Base-by-base conservation (phyloP, 306 rosid species). In the Alnus glutinosa region DNA sequence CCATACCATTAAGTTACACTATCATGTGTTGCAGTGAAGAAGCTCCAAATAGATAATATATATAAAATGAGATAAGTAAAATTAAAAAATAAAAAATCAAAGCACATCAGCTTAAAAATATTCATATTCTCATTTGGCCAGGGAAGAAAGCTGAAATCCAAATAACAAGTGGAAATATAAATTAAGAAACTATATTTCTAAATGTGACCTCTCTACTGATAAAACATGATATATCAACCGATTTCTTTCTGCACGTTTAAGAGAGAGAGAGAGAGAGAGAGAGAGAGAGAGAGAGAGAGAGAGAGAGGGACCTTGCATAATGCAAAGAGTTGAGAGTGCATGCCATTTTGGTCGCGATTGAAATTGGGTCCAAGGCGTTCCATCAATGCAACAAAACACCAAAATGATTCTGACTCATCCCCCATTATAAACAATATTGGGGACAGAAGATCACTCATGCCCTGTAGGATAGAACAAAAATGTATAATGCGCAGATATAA, bases 261-360 rank as follows among this genome's bases (percentile, higher is more conserved):
- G 55, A 76, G 84, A 54, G 71, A 51, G 55, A 76, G 84, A 54
- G 82, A 52, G 61, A 79, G 68, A 79, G 63, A 70, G 80, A 80
- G 76, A 71, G 71, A 51, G 55, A 76, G 84, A 54, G 71, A 51
- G 55, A 76, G 84, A 54, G 82, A 52, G 61, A 79, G 68, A 79
- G 63, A 70, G 80, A 80, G 76, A 71, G 36, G 62, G 67, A 96
- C 99, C 99, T 96, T 96, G 11, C 94, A 91, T 83, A 96, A 81
- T n/a, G 99, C 94, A 90, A 96, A 96, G 57, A 96, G 98, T 85
- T 96, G 99, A 76, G 98, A 91, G 83, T 96, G 99, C 99, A 96
- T 96, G 88, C 99, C 99, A 61, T 89, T 96, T 84, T 96, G 99
- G 84, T 96, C 98, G 52, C 98, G 99, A 79, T 96, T 96, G 80